phyloP scores from a whole-genome alignment of 306 rosid species.

The Sindora glabra region DNA sequence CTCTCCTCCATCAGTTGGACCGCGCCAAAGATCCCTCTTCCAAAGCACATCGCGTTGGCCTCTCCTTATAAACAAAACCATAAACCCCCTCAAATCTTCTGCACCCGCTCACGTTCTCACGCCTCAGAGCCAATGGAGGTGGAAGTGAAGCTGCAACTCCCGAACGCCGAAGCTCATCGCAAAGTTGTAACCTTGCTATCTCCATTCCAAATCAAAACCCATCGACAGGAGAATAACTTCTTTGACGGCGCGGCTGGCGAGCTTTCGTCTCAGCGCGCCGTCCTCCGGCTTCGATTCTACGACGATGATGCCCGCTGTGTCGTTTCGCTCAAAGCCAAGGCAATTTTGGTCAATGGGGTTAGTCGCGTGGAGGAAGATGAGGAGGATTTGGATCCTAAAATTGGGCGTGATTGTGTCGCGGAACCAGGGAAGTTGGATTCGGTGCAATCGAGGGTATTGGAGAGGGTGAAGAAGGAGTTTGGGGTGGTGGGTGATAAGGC shows the following conservation, averaged over 20 bases:
- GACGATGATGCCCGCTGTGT: conserved; percentile 48
- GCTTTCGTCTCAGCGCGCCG: conserved; percentile 55
- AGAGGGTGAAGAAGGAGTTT: conserved; percentile 66
- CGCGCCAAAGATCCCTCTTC: conserved; percentile 42
- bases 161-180: conserved; percentile 33
- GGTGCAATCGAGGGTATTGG: conserved; percentile 64
- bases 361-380: conserved; percentile 96
- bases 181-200: conserved; percentile 39
- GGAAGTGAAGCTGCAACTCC: conserved; percentile 71
- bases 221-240: conserved; percentile 74
- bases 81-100: background rate
- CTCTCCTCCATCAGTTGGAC: conserved; percentile 61
- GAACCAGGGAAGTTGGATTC: conserved; percentile 46
- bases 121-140: conserved; percentile 26
- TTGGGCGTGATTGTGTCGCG: conserved; percentile 53
- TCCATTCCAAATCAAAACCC: conserved; percentile 48
- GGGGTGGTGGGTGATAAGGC: conserved; percentile 41
- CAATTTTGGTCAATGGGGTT: conserved; percentile 64
- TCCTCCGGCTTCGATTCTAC: conserved; percentile 72
- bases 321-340: conserved; percentile 62
- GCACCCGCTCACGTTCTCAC: background rate
- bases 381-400: conserved; percentile 49
- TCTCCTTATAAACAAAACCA: conserved; percentile 12
- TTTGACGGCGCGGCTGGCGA: conserved; percentile 66
- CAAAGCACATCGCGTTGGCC: conserved; percentile 41